Base-by-base conservation (phyloP, 1,139 yeast genomes). In the Geotrichum phurueaensis region DNA sequence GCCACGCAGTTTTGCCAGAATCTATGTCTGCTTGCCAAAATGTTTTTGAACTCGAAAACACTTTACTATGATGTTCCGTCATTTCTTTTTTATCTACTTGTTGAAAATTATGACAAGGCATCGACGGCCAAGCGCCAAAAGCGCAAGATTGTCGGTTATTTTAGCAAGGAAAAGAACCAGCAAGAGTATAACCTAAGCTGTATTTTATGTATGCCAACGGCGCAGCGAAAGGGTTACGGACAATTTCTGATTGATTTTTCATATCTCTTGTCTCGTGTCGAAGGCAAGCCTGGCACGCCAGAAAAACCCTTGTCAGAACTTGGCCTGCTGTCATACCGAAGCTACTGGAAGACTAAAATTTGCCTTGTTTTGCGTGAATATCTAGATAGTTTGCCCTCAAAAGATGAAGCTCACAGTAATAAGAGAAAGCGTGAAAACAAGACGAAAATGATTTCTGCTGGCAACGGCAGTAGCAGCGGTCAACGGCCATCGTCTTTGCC, bases 41-140 rank as follows among this genome's bases (percentile, higher is more conserved):
- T 92, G 62, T 94, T 92, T 68, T 78, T 94, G 57, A 91, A 91
- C 73, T 89, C 97, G 9, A 94, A 94, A 70, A 91, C 98, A 0
- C 77, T 94, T 56, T 91, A 91, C 70, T 91, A 91, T 71, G 98
- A 92, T 69, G 98, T 94, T 49, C 97, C 92, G 70, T 97, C 98
- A 0, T 94, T 94, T 68, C 81, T 89, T 70, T 94, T 94, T 70
- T 94, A 94, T 73, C 84, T 91, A 1, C 75, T 94, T 60, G 88
- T 94, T 1, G 95, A 87, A 67, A 77, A 82, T 36, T 92, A 86
- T 67, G 78, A 76, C 10, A 64, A 68, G 1, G 39, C 47, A 25
- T 36, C 51, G 3, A 20, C 27, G 4, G 54, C 29, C 39, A 20
- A 29, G 2, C 25, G 27, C 47, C 31, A 22, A 10, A 31, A 25